Conservation (phyloP, 1,284 basidiomycete genomes). For the Caloboletus firmus region DNA sequence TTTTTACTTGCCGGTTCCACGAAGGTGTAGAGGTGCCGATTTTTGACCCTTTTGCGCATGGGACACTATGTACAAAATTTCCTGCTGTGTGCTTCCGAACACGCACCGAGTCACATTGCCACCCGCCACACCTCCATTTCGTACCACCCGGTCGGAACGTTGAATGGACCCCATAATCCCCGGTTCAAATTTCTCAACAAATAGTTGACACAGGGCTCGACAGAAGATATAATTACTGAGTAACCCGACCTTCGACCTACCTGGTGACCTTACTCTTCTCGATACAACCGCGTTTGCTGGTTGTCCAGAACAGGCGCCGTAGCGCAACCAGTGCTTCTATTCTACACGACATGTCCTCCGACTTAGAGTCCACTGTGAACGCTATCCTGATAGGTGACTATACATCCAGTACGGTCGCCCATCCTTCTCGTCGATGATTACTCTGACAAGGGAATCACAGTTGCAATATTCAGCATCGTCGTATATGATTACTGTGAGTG, state of each 20-base stretch:
- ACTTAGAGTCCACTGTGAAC: not conserved
- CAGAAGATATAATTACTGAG: not conserved
- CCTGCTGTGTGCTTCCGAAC: too few relatives aligned
- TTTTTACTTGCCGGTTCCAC: too few relatives aligned
- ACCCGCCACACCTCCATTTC: not conserved
- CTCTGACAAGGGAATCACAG: not conserved
- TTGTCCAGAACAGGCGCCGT: not conserved
- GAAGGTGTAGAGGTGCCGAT: too few relatives aligned
- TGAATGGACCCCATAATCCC: not conserved
- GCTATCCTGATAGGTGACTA: not conserved
- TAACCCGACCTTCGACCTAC: not conserved
- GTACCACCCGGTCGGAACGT: too few relatives aligned
- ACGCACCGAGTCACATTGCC: too few relatives aligned
- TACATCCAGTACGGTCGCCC: not conserved
- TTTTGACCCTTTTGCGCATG: too few relatives aligned
- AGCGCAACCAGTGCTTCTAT: not conserved
- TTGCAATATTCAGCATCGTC: not conserved
- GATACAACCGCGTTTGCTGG: too few relatives aligned
- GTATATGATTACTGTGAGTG: conserved; percentile 19
- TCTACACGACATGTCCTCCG: conserved; percentile 3
- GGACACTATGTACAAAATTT: too few relatives aligned
- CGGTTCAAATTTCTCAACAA: too few relatives aligned
- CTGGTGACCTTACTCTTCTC: not conserved
- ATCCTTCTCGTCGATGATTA: not conserved
- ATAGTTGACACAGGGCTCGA: not conserved